Evolutionary conservation across 2,329 filamentous ascomycete species (phyloP), one percentile per base, ranked within the genome.

Genomic region (Atkinsonella hypoxylon): DNA sequence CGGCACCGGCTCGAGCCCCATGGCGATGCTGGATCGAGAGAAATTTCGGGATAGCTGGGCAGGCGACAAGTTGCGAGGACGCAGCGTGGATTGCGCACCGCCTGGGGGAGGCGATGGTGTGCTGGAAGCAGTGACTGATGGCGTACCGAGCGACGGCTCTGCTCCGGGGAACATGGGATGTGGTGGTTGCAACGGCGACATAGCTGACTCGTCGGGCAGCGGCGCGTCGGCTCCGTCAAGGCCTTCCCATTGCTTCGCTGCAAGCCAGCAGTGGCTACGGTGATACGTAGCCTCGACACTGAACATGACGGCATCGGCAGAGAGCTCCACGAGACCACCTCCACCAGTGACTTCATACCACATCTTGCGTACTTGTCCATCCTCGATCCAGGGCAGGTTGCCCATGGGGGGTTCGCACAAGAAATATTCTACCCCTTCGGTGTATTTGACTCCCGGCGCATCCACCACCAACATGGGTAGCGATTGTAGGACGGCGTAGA

Each of bases 401-500:
- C 83, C 83, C 60, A 85, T 78, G 0, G 86, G 83, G 4, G 85
- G 80, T 61, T 88, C 76, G 64, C 87, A 90, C 30, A 91, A 72
- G 70, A 91, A 93, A 67, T 91, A 89, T 64, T 91, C 87, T 2
- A 88, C 84, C 1, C 78, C 82, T 47, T 88, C 79, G 0, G 80
- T 84, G 62, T 77, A 82, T 49, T 76, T 77, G 43, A 90, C 69
- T 10, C 77, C 82, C 0, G 85, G 84, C 0, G 84, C 85, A 63
- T 93, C 87, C 34, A 89, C 75, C 1, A 87, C 84, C 11, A 91
- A 72, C 74, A 89, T 82, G 4, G 87, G 87, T 22, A 91, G 72
- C 2, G 83, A 83, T 66, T 93, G 86, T 8, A 91, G 73, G 9
- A 89, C 79, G 7, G 81, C 82, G 61, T 91, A 91, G 51, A 90